Base-by-base conservation (phyloP, 2,329 filamentous ascomycete genomes). In the Pseudogymnoascus sp. region DNA sequence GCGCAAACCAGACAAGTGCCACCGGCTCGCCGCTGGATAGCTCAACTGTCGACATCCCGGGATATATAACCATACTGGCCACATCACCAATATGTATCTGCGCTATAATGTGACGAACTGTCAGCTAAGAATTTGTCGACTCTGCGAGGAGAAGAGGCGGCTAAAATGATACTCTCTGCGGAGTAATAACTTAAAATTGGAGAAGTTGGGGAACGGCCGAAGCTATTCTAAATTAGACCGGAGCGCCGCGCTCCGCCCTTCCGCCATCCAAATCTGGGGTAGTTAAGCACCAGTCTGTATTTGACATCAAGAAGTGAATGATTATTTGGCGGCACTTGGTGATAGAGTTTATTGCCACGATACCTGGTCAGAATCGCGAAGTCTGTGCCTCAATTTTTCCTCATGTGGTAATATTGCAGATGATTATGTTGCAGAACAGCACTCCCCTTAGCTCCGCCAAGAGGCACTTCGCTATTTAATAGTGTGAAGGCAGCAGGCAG, bases 141-240 rank as follows among this genome's bases (percentile, higher is more conserved):
- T 3, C 4, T 55, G 8, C 27, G 13, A 52, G n/a, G 27, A 55
- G 29, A 9, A 55, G 10, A 18, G 15, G 15, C 48, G 48, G 48
- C 9, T 33, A 55, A 55, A 55, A 10, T 55, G 29, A 9, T 9
- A 18, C 8, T 55, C 8, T 2, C 3, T 12, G n/a, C 6, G 1
- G 8, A 55, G 8, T 55, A 33, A 33, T 33, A 55, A 31, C 48
- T 15, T 33, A 55, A 48, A 55, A 21, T 55, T 55, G 29, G 29
- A 55, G 48, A 55, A 33, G 48, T 55, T 55, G 29, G 48, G 29
- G 48, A 55, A 55, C 9, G 48, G n/a, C 48, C 48, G 48, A 55
- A 55, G 29, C 29, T 55, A 55, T 5, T 33, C 48, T 55, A 55
- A 55, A 33, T 35, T 55, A 5, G 48, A 55, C 4, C 48, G 48